A percentile compares a stretch with the other conserved stretches of the same genome.
phyloP scores from a whole-genome alignment of 2,329 filamentous ascomycete genomes.

The Colletotrichum phormii region DNA sequence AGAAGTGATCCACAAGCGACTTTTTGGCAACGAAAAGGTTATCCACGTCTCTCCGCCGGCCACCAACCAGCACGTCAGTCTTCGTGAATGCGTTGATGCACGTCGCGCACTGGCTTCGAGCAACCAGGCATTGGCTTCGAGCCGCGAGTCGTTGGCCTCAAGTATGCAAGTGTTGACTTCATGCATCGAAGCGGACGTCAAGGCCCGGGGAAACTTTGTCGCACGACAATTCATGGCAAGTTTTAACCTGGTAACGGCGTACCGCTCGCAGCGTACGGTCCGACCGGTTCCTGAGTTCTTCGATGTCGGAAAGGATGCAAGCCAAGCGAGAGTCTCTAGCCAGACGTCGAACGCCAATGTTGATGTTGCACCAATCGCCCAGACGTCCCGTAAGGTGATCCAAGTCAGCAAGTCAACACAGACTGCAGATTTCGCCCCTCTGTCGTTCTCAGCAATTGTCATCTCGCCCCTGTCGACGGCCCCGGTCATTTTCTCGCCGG shows the following conservation, averaged over 20 bases:
- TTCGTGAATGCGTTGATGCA: too few species aligned
- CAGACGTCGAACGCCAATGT: not conserved
- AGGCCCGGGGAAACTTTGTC: not conserved
- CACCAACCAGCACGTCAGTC: too few species aligned
- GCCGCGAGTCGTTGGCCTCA: not conserved
- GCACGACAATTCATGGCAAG: not conserved
- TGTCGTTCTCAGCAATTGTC: not conserved
- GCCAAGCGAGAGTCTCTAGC: not conserved
- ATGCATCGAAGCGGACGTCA: not conserved
- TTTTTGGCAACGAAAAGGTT: too few species aligned
- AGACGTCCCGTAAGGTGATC: not conserved
- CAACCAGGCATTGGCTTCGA: too few species aligned
- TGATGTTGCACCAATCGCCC: not conserved
- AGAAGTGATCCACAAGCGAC: too few species aligned
- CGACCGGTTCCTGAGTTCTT: not conserved
- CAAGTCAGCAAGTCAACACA: not conserved
- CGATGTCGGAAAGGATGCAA: not conserved
- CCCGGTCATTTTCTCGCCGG: not conserved
- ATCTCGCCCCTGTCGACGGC: not conserved
- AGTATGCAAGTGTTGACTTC: not conserved
- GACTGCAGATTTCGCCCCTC: not conserved
- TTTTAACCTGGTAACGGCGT: not conserved
- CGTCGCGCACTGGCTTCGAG: too few species aligned
- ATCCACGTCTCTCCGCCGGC: too few species aligned
- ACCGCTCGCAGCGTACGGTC: not conserved